phyloP scores from a whole-genome alignment of 192 early-diverging fungal species.

The Rhizophlyctis rosea region DNA sequence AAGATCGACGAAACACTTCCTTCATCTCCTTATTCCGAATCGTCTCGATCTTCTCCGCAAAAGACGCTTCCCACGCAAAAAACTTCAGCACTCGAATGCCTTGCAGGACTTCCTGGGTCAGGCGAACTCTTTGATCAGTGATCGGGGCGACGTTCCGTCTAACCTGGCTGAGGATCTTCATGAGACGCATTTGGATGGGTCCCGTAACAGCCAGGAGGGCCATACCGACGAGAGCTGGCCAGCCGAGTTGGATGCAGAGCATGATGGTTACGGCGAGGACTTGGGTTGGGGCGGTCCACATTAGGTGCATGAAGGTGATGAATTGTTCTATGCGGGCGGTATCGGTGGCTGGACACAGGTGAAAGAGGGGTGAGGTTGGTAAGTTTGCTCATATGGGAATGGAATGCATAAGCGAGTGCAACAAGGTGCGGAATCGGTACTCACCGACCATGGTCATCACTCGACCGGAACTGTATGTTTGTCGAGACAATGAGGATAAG shows the following conservation, averaged over 20 bases:
- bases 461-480: constrained; percentile 46
- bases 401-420: not conserved
- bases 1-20: constrained; percentile 38
- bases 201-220: constrained; percentile 14
- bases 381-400: not conserved
- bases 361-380: not conserved
- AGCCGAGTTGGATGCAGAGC: constrained; percentile 8
- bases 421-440: not conserved
- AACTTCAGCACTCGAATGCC: constrained; percentile 89
- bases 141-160: constrained; percentile 24
- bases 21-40: not conserved
- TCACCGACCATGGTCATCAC: constrained; percentile 51
- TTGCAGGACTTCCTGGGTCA: constrained; percentile 60
- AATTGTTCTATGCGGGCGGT: constrained; percentile 23
- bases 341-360: no score
- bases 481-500: not conserved
- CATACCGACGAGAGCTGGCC: constrained; percentile 25
- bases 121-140: constrained; percentile 22
- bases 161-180: constrained; percentile 10
- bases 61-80: constrained; percentile 81
- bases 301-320: constrained; percentile 23
- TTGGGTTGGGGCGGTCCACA: constrained; percentile 19
- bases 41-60: constrained; percentile 57
- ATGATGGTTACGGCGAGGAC: constrained; percentile 13
- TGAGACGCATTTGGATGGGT: constrained; percentile 25